phyloP scores from a whole-genome alignment of 2,329 filamentous ascomycete genomes.

The Trichoderma citrinoviride region DNA sequence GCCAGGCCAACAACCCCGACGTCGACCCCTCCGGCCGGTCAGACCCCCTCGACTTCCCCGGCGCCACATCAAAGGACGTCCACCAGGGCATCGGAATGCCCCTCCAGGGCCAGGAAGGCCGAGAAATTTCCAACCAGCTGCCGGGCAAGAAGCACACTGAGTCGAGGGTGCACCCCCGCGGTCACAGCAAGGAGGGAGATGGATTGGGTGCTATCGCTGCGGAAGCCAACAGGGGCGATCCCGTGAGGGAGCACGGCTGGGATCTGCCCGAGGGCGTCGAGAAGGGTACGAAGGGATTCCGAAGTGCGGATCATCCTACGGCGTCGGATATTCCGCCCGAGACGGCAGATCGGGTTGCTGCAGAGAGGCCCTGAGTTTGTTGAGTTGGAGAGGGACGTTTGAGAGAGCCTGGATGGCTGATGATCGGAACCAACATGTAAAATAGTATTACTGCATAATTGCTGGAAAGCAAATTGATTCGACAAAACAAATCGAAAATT shows the following conservation, averaged over 20 bases:
- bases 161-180: slow-evolving; percentile 28
- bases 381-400: too few species aligned
- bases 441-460: background rate
- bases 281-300: background rate
- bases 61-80: slow-evolving; percentile 46
- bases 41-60: slow-evolving; percentile 39
- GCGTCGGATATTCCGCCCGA: background rate
- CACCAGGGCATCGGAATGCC: slow-evolving; percentile 46
- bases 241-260: slow-evolving; percentile 30
- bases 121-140: slow-evolving; percentile 33
- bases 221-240: slow-evolving; percentile 28
- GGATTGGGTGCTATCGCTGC: slow-evolving; percentile 43
- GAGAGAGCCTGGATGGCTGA: too few species aligned
- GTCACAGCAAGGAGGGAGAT: slow-evolving; percentile 33
- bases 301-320: background rate
- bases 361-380: background rate
- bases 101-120: slow-evolving; percentile 40
- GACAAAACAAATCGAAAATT: too few species aligned
- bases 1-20: slow-evolving; percentile 35
- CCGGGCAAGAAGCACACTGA: slow-evolving; percentile 34
- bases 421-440: background rate
- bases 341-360: slow-evolving; percentile 2
- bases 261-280: slow-evolving; percentile 19
- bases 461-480: too few species aligned
- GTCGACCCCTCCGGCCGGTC: slow-evolving; percentile 26